Conservation (phyloP, 305 asterid genomes). For the Fraxinus baroniana region DNA sequence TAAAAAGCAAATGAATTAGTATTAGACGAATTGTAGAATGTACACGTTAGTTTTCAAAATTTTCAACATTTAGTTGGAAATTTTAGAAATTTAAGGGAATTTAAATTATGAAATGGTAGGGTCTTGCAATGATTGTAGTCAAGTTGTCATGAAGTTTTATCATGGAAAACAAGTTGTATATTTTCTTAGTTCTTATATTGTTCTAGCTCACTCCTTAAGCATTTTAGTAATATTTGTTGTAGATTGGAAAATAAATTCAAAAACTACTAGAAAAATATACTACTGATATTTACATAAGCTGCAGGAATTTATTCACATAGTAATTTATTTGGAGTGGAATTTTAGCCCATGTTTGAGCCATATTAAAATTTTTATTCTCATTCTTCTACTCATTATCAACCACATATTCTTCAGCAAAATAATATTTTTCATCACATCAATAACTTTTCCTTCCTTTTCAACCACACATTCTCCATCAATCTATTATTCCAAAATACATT, state of each 20-base stretch:
- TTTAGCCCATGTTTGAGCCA: neutral
- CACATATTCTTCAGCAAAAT: no score
- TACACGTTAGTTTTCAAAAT: neutral
- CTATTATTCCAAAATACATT: no score
- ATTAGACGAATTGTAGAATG: neutral
- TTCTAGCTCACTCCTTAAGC: neutral
- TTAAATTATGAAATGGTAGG: neutral
- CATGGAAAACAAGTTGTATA: neutral
- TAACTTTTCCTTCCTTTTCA: no score
- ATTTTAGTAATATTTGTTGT: neutral
- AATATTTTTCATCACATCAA: no score
- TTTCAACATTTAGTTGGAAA: neutral
- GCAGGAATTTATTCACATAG: neutral
- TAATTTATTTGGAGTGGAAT: neutral
- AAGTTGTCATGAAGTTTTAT: neutral
- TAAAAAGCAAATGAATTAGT: neutral
- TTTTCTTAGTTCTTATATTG: neutral
- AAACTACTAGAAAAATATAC: neutral
- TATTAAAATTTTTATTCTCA: no score
- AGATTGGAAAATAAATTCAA: neutral
- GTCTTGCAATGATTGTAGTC: neutral
- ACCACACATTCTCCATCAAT: no score
- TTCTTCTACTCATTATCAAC: no score
- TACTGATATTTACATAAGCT: neutral
- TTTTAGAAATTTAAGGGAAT: neutral